phyloP scores from a whole-genome alignment of 495 filamentous ascomycete genomes.

The Aspergillus homomorphus region DNA sequence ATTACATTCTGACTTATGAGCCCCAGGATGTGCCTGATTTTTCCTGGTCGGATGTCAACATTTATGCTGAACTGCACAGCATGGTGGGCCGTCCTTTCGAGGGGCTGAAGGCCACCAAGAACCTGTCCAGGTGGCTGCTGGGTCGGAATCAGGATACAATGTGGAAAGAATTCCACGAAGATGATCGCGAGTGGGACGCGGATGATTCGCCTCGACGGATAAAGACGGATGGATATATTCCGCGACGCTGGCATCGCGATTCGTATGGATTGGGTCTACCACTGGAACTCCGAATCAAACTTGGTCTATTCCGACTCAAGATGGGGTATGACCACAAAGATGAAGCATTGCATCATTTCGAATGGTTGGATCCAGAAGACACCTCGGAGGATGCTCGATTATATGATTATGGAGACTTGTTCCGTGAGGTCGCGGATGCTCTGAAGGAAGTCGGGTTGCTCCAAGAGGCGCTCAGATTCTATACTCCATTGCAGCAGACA shows the following conservation, averaged over 20 bases:
- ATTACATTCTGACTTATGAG: constrained; percentile 46
- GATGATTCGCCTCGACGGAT: constrained; percentile 64
- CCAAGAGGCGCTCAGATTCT: constrained; percentile 69
- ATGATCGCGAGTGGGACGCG: constrained; percentile 91
- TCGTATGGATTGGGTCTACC: constrained; percentile 76
- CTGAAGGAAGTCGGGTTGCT: constrained; percentile 56
- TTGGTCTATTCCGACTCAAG: constrained; percentile 76
- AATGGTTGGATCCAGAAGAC: constrained; percentile 60
- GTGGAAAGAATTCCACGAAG: constrained; percentile 73
- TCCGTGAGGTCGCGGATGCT: constrained; percentile 66
- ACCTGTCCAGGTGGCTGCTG: constrained; percentile 74
- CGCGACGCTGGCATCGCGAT: constrained; percentile 49
- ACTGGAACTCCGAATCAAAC: constrained; percentile 77
- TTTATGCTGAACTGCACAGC: constrained; percentile 76
- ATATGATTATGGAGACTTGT: constrained; percentile 68
- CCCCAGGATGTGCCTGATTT: constrained; percentile 53
- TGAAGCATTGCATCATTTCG: constrained; percentile 72
- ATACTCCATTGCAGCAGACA: constrained; percentile 60
- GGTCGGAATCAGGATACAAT: constrained; percentile 68
- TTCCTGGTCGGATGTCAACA: constrained; percentile 79
- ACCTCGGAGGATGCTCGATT: constrained; percentile 47
- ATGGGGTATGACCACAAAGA: constrained; percentile 54
- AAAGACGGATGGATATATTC: constrained; percentile 54
- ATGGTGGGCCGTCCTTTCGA: constrained; percentile 57
- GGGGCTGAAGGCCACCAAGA: constrained; percentile 65